Evolutionary conservation across 2,329 filamentous ascomycete species (phyloP).

Genomic region (Colletotrichum navitas): DNA sequence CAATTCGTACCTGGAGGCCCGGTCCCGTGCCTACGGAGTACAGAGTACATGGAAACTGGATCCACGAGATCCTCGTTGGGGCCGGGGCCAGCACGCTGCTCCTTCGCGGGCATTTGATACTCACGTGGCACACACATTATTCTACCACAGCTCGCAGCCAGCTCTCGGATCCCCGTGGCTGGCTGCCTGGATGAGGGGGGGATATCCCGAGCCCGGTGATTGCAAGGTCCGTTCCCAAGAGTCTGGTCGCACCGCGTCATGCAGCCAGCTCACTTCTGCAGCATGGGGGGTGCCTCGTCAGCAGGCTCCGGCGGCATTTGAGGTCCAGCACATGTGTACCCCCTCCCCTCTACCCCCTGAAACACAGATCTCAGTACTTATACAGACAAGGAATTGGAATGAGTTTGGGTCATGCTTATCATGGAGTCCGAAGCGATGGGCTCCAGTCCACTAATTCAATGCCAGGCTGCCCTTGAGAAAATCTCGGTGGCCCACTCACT

Average conservation of each 20-base stretch:
- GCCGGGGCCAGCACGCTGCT: slow-evolving; percentile 3
- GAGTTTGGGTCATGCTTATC: background rate
- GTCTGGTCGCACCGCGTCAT: slow-evolving; percentile 23
- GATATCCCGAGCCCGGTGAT: background rate
- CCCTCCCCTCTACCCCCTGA: background rate
- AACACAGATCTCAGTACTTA: slow-evolving; percentile 2
- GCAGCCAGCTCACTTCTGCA: slow-evolving; percentile 23
- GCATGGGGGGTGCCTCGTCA: background rate
- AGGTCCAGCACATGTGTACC: background rate
- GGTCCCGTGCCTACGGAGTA: background rate
- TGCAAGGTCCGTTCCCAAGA: slow-evolving; percentile 14
- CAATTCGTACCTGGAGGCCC: background rate
- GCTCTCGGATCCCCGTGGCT: background rate
- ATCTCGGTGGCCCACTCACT: background rate
- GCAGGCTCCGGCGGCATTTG: slow-evolving; percentile 9
- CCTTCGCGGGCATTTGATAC: slow-evolving; percentile 26
- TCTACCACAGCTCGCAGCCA: slow-evolving; percentile 10
- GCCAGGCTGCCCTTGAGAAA: slow-evolving; percentile 2
- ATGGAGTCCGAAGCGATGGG: background rate
- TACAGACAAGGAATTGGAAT: background rate
- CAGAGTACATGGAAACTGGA: background rate
- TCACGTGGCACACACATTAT: slow-evolving; percentile 11
- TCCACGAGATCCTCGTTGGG: background rate
- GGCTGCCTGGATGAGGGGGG: background rate
- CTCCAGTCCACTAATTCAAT: background rate